Percentiles rank a stretch among this genome's conserved stretches.
Conservation (phyloP, 2,329 filamentous ascomycete genomes). For the Fusarium foetens region DNA sequence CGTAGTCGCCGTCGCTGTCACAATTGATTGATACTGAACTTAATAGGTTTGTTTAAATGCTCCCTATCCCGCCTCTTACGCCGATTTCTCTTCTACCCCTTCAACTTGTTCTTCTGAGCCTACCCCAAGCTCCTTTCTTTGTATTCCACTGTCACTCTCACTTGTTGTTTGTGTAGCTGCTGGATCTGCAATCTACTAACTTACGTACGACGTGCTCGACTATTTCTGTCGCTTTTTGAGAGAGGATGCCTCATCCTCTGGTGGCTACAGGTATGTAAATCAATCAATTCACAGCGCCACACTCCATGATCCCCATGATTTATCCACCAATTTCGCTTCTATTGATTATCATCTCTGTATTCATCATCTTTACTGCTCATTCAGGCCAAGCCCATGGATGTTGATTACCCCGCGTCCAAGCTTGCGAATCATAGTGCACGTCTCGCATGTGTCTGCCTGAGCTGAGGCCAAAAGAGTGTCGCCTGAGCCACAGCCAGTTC, state of each 20-base stretch:
- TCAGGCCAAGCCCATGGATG: conserved; percentile 9
- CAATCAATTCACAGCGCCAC: not conserved
- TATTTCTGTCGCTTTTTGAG: not conserved
- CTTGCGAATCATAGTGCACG: conserved; percentile 40
- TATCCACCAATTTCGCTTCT: not conserved
- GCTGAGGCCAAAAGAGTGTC: conserved; percentile 25
- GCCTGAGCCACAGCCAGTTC: conserved; percentile 35
- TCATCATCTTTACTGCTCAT: not conserved
- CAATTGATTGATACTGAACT: conserved; percentile 9
- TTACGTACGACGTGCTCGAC: conserved; percentile 1
- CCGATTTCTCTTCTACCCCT: not conserved
- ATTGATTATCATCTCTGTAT: not conserved
- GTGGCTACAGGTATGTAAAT: conserved; percentile 38
- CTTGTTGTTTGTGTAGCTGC: not conserved
- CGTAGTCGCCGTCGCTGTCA: conserved; percentile 7
- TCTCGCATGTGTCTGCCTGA: conserved; percentile 24
- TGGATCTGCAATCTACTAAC: not conserved
- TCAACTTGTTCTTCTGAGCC: not conserved
- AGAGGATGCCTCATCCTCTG: conserved; percentile 37
- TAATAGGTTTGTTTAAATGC: conserved; percentile 20
- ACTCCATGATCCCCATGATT: not conserved
- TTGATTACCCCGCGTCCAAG: conserved; percentile 39
- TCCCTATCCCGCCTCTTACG: conserved; percentile 9
- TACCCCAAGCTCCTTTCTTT: not conserved
- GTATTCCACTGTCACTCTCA: not conserved